A percentile compares a stretch with the other conserved stretches of the same genome.
These are phyloP conservation scores for Syzygium aqueum DNA, from an alignment of 345 rosid genomes.

Conservation along the genomic window DNA sequence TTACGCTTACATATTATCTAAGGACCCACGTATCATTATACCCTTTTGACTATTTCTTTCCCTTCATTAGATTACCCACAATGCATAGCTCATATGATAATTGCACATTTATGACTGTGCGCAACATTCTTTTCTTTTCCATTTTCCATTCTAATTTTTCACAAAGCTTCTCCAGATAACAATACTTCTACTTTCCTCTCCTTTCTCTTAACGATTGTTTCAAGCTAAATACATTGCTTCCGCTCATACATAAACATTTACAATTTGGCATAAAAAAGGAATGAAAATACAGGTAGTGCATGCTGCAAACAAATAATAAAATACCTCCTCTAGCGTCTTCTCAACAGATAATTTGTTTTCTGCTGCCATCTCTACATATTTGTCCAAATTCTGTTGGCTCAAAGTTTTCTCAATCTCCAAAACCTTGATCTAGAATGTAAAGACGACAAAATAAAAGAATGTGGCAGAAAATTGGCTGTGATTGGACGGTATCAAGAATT, in stretches of 20 bases:
- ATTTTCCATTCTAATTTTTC: not conserved
- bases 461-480: not conserved
- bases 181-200: not conserved
- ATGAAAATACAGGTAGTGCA: not conserved
- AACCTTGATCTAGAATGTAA: slow-evolving; percentile 39
- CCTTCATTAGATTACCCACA: not conserved
- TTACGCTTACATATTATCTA: not conserved
- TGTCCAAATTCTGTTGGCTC: slow-evolving; percentile 60
- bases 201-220: not conserved
- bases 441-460: not conserved
- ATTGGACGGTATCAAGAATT: not conserved
- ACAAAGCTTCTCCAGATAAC: not conserved
- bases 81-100: not conserved
- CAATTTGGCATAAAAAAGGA: not conserved
- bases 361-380: slow-evolving; percentile 37
- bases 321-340: slow-evolving; percentile 72
- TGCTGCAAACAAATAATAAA: not conserved
- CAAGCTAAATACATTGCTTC: not conserved
- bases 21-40: not conserved
- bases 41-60: not conserved
- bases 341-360: slow-evolving; percentile 45
- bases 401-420: slow-evolving; percentile 64
- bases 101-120: not conserved
- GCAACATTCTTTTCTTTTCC: not conserved
- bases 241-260: not conserved